These are phyloP conservation scores for Daldinia sp. DNA, from an alignment of 2,329 filamentous ascomycete species.

Conservation along the genomic window DNA sequence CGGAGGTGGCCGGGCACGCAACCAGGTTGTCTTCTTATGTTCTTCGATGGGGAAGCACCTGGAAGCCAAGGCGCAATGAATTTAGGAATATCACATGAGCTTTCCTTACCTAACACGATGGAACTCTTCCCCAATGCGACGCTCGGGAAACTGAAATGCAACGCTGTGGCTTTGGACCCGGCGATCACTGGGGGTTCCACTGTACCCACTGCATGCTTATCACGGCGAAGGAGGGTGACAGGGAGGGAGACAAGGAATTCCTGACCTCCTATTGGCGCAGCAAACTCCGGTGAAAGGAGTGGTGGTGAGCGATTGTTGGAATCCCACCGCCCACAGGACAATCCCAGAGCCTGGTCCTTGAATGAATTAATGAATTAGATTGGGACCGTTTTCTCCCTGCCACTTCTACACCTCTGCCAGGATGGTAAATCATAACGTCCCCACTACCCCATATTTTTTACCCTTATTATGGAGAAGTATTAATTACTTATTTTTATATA, in stretches of 20 bases:
- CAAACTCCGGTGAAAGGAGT: conserved; percentile 36
- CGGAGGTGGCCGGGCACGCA: conserved; percentile 4
- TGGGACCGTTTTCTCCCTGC: conserved; percentile 30
- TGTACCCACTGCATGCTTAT: conserved; percentile 26
- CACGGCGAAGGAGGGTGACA: conserved; percentile 24
- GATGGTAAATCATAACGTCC: too few species aligned
- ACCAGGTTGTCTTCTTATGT: conserved; percentile 22
- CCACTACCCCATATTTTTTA: too few species aligned
- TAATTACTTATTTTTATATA: too few species aligned
- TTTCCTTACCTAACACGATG: conserved; percentile 38
- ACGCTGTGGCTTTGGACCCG: conserved; percentile 37
- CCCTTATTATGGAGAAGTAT: too few species aligned
- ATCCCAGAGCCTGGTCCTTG: conserved; percentile 32
- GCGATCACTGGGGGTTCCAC: conserved; percentile 31
- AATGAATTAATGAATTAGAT: conserved; percentile 35
- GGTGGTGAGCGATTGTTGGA: conserved; percentile 16
- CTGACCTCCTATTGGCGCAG: conserved; percentile 33
- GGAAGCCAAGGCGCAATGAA: conserved; percentile 32
- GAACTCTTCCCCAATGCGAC: conserved; percentile 32
- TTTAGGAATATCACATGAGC: conserved; percentile 39
- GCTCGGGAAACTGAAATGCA: conserved; percentile 34
- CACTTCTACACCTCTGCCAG: too few species aligned
- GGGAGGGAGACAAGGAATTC: conserved; percentile 11
- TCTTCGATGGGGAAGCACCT: conserved; percentile 16
- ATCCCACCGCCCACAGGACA: conserved; percentile 7